phyloP scores from a whole-genome alignment of 1,284 basidiomycete species.

The Leccinum solheimii region DNA sequence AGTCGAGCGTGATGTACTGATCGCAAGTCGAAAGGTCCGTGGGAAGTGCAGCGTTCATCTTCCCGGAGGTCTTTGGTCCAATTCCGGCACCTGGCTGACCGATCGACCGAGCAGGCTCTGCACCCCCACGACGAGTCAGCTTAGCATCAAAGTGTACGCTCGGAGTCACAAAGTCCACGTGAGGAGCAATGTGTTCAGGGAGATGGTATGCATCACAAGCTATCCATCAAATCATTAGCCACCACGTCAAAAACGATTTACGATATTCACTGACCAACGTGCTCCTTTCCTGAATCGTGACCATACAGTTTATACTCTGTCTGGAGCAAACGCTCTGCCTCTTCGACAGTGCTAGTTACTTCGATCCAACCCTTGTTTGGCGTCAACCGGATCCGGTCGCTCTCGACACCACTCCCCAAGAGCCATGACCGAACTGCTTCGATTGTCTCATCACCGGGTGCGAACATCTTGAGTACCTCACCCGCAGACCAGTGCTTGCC shows the following conservation, averaged over 20 bases:
- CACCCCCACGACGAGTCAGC: slow-evolving; percentile 16
- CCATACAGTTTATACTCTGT: slow-evolving; percentile 35
- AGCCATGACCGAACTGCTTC: slow-evolving; percentile 43
- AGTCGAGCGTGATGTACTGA: slow-evolving; percentile 37
- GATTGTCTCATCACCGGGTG: slow-evolving; percentile 32
- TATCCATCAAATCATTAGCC: slow-evolving; percentile 12
- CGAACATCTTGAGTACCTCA: slow-evolving; percentile 40
- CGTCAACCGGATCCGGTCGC: slow-evolving; percentile 33
- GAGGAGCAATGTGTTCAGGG: slow-evolving; percentile 27
- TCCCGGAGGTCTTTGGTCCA: slow-evolving; percentile 28
- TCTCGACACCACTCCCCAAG: slow-evolving; percentile 34
- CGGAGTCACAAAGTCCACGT: slow-evolving; percentile 33
- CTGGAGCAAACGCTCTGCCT: slow-evolving; percentile 39
- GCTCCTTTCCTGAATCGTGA: slow-evolving; percentile 40
- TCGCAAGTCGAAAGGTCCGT: slow-evolving; percentile 35
- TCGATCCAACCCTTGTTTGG: slow-evolving; percentile 44
- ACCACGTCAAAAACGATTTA: slow-evolving; percentile 10
- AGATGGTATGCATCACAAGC: slow-evolving; percentile 33
- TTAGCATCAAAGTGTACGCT: slow-evolving; percentile 29
- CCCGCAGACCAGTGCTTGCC: slow-evolving; percentile 45
- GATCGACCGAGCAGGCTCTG: slow-evolving; percentile 6
- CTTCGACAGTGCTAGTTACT: slow-evolving; percentile 38
- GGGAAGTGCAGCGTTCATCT: slow-evolving; percentile 2
- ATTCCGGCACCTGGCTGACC: slow-evolving; percentile 13
- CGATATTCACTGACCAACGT: slow-evolving; percentile 36